These are phyloP conservation scores for Pseudomassariella vexata DNA, from an alignment of 2,329 filamentous ascomycete species.

Conservation along the genomic window DNA sequence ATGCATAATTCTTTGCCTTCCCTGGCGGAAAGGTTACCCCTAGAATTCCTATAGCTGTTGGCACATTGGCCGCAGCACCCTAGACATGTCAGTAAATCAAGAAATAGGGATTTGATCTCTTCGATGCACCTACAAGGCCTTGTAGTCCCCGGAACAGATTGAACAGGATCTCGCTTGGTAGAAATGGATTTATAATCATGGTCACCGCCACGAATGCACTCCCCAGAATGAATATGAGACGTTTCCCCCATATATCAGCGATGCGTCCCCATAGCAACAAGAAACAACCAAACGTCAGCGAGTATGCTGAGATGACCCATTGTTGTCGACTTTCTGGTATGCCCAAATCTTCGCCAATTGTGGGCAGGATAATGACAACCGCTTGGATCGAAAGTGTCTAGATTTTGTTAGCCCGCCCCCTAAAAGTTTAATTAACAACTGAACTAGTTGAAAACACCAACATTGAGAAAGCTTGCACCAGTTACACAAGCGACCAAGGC, in stretches of 20 bases:
- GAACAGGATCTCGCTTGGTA: constrained; percentile 62
- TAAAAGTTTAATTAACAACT: too few species aligned
- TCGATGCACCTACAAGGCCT: constrained; percentile 52
- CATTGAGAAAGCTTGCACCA: constrained; percentile 52
- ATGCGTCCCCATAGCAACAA: constrained; percentile 62
- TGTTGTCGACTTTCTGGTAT: constrained; percentile 56
- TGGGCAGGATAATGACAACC: constrained; percentile 57
- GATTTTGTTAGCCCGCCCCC: too few species aligned
- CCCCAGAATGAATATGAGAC: constrained; percentile 58
- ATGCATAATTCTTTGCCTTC: constrained; percentile 65
- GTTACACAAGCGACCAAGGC: constrained; percentile 49
- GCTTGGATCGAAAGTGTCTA: constrained; percentile 39
- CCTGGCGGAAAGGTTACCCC: constrained; percentile 62
- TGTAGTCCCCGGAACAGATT: constrained; percentile 62
- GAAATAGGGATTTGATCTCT: too few species aligned
- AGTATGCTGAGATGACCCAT: constrained; percentile 63
- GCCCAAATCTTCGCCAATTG: constrained; percentile 48
- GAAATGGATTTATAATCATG: constrained; percentile 56
- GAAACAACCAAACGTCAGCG: constrained; percentile 62
- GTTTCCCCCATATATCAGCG: constrained; percentile 62
- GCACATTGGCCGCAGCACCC: constrained; percentile 64
- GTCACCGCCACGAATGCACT: constrained; percentile 57
- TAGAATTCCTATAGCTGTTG: constrained; percentile 65
- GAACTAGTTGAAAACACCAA: constrained; percentile 23
- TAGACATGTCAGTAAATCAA: too few species aligned